These are phyloP conservation scores for Candida succiphila DNA, from an alignment of 805 yeast species.

Conservation along the genomic window DNA sequence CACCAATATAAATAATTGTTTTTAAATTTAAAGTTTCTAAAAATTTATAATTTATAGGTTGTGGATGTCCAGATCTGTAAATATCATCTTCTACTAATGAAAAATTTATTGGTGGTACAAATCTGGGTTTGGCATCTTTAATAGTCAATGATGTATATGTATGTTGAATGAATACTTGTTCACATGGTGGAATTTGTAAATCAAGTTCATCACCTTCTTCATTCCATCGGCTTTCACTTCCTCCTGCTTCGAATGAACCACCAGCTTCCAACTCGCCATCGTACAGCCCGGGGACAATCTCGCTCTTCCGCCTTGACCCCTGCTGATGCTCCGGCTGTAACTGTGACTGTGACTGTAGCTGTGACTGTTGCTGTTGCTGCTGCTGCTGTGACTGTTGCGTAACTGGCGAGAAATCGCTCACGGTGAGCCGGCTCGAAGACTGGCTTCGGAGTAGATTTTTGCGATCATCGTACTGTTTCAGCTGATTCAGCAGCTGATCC, in stretches of 20 bases:
- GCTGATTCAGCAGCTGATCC: slow-evolving; percentile 23
- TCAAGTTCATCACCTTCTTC: neutral
- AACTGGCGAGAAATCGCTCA: too few species aligned
- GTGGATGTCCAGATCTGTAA: slow-evolving; percentile 91
- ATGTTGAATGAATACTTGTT: slow-evolving; percentile 4
- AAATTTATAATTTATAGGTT: slow-evolving; percentile 76
- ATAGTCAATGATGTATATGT: slow-evolving; percentile 23
- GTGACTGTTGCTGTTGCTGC: too few species aligned
- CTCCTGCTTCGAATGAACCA: slow-evolving; percentile 1
- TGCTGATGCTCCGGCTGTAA: neutral
- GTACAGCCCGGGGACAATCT: too few species aligned
- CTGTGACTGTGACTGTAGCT: neutral
- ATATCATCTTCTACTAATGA: slow-evolving; percentile 80
- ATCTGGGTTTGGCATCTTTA: slow-evolving; percentile 21
- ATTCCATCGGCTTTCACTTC: neutral
- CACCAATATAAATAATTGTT: slow-evolving; percentile 79
- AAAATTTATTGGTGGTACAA: slow-evolving; percentile 89
- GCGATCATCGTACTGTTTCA: slow-evolving; percentile 21
- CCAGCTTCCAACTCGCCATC: neutral
- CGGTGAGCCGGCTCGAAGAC: too few species aligned
- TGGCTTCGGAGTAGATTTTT: too few species aligned
- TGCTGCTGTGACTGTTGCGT: too few species aligned
- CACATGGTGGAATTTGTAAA: neutral
- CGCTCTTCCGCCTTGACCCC: too few species aligned
- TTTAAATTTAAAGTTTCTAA: slow-evolving; percentile 56